Base-by-base conservation (phyloP, 768 basidiomycete genomes). In the Leccinum rimulosum region DNA sequence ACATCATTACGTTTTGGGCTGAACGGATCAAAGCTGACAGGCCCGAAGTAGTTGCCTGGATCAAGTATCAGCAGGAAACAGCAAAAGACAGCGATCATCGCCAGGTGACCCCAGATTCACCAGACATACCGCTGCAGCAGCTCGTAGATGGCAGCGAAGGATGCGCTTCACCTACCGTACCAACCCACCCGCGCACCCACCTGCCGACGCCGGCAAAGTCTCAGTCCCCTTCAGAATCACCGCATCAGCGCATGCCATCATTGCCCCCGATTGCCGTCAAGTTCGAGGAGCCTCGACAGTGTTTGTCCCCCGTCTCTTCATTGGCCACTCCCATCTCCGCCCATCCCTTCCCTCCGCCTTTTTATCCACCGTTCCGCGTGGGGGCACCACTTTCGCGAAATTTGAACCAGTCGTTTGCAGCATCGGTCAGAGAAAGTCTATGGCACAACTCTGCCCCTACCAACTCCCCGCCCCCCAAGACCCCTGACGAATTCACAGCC, bases 261-360 rank as follows among this genome's bases (percentile, higher is more conserved):
- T 52, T 74, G 31, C 72, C 72, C 0, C 66, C 68, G 27, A 74
- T 73, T 35, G 68, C 66, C 9, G 61, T 74, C 51, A 73, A 73
- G 57, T 28, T 61, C 11, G 72, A 73, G n/a, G 70, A 69, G 0
- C 1, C 25, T 12, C 50, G 50, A 47, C 56, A 47, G 14, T 56
- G 38, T 28, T 12, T 55, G 2, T 60, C 52, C 0, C 61, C 61
- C 17, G 30, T 56, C 30, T 50, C 56, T 28, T 10, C 56, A 33
- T 10, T 35, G 12, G 1, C 0, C 22, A 27, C 52, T 15, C 36
- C 55, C 17, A 17, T 48, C 36, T 25, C 49, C 31, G 27, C 25
- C 11, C 12, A 38, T 8, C 15, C 52, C 6, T 25, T 25, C 25
- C 25, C 25, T 25, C 22, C 22, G 22, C 22, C 22, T 22, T 22